Base-by-base conservation (phyloP, 2,329 filamentous ascomycete genomes). In the Neurospora sp. region DNA sequence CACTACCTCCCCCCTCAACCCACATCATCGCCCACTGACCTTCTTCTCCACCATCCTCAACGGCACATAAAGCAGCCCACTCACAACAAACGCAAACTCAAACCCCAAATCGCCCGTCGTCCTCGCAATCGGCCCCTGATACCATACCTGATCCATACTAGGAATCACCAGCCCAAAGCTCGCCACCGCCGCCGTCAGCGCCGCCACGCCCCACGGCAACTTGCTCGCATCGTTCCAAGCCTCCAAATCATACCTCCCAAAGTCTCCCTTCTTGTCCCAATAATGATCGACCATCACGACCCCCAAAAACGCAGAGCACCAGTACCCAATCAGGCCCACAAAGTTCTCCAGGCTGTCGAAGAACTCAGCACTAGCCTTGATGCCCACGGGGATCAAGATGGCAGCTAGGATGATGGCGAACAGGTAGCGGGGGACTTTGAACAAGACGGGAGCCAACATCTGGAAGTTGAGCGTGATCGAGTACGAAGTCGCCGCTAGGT, bases 381-480 rank as follows among this genome's bases (percentile, higher is more conserved):
- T 79, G 12, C 79, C 77, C 36, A 84, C 74, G 10, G 79, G 80
- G 1, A 84, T 81, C 70, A 83, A 78, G 67, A 83, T 75, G 6
- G 76, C 79, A 4, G 80, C 81, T 38, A 81, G 75, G 2, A 81
- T 72, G 4, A 83, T 40, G 10, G 79, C 79, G 74, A 81, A 83
- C 23, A 82, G 41, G 68, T 81, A 79, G 4, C 82, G 78, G 8
- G 82, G 82, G 8, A 84, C 76, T 23, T 75, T 75, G 65, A 78
- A 75, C 52, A 83, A 79, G 19, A 79, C 73, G 10, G 80, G 79
- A 10, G 81, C 70, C 10, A 84, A 74, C 71, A 82, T 78, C 76
- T 83, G 82, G 77, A 89, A 87, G 81, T 89, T 89, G 72, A 90
- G 82, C 3, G 87, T 87, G 73, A 89, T 83, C 74, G 85, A 84